These are phyloP conservation scores for Fusarium caatingaense DNA, from an alignment of 2,329 filamentous ascomycete genomes.

Conservation along the genomic window DNA sequence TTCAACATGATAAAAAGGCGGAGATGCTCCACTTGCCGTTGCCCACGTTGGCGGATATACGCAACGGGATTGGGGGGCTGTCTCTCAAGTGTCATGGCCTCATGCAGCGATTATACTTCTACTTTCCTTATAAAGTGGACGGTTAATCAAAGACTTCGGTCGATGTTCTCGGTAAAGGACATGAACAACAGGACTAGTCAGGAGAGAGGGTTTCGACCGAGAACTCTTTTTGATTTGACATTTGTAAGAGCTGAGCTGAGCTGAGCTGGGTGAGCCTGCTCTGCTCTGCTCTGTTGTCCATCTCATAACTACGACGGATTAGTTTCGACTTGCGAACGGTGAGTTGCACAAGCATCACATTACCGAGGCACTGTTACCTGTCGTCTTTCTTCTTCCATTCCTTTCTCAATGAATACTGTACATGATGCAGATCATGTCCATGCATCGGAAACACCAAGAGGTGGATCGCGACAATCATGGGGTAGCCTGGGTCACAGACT, in stretches of 20 bases:
- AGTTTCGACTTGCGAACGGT: conserved; percentile 6
- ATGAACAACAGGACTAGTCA: conserved; percentile 17
- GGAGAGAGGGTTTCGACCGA: conserved; percentile 26
- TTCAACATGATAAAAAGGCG: conserved; percentile 18
- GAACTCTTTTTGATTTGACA: conserved; percentile 18
- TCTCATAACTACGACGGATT: neutral
- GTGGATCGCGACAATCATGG: conserved; percentile 31
- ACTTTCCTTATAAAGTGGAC: conserved; percentile 8
- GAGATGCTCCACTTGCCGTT: conserved; percentile 34
- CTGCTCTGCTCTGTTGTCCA: neutral
- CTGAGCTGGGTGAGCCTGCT: neutral
- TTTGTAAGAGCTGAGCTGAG: neutral
- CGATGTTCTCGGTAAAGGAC: conserved; percentile 33
- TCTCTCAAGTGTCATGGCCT: conserved; percentile 6
- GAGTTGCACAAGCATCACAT: neutral
- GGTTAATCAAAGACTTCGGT: conserved; percentile 31
- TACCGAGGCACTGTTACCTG: neutral
- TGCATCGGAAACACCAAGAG: conserved; percentile 3
- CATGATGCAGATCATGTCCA: neutral
- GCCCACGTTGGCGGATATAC: conserved; percentile 33
- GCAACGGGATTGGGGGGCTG: conserved; percentile 38
- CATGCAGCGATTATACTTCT: conserved; percentile 6
- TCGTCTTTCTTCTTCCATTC: neutral
- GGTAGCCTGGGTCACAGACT: conserved; percentile 2
- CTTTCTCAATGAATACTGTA: neutral